Evolutionary conservation across 768 basidiomycete genomes (phyloP).

Genomic region (Leccinum aurantiacum): DNA sequence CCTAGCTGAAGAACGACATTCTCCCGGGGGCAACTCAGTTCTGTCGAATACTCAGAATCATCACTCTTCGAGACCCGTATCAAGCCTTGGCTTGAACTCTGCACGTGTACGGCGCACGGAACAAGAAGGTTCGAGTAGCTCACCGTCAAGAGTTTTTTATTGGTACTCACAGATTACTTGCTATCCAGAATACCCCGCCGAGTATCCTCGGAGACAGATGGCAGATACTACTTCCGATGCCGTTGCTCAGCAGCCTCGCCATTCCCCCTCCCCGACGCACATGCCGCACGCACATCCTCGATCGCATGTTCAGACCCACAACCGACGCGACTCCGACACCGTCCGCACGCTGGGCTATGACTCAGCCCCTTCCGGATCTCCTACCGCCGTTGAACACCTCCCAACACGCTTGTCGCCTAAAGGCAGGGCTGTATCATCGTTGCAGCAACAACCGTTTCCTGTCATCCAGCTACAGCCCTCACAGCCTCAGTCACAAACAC

Average conservation of each 20-base stretch:
- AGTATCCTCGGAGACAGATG: constrained; percentile 24
- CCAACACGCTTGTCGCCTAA: constrained; percentile 35
- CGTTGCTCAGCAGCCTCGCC: constrained; percentile 38
- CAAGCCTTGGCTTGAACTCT: constrained; percentile 42
- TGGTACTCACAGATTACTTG: constrained; percentile 11
- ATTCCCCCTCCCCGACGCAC: constrained; percentile 55
- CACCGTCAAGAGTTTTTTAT: constrained; percentile 11
- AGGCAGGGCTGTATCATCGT: constrained; percentile 19
- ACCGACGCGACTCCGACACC: constrained; percentile 76
- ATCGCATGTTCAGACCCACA: constrained; percentile 44
- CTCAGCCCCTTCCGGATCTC: constrained; percentile 44
- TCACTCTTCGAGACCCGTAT: constrained; percentile 40
- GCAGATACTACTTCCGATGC: constrained; percentile 11
- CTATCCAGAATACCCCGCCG: constrained; percentile 27
- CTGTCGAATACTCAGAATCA: constrained; percentile 22
- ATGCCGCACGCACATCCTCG: constrained; percentile 33
- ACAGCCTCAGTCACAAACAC: constrained; percentile 20
- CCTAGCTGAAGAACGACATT: constrained; percentile 30
- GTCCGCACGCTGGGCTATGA: constrained; percentile 50
- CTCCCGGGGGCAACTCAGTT: constrained; percentile 21
- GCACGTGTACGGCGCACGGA: constrained; percentile 42
- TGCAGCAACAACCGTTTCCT: constrained; percentile 30
- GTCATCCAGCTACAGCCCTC: constrained; percentile 25
- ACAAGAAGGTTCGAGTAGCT: constrained; percentile 39
- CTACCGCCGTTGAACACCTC: constrained; percentile 51